phyloP scores from a whole-genome alignment of 768 basidiomycete species.

The Grammothele lineata region DNA sequence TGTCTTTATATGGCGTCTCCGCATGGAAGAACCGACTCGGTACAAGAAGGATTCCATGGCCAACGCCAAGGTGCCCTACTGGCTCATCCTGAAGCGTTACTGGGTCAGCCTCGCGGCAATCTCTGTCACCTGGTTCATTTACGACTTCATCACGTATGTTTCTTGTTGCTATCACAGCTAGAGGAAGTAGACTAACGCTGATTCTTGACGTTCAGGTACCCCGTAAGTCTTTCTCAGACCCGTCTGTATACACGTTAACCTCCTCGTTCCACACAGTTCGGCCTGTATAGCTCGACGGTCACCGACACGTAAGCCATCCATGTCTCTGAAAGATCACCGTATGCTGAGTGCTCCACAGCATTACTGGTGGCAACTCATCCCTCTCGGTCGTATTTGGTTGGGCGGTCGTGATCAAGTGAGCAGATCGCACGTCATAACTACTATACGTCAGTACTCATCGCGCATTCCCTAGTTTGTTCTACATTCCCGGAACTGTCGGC shows the following conservation, averaged over 20 bases:
- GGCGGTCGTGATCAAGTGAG: slow-evolving; percentile 81
- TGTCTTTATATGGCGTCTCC: slow-evolving; percentile 84
- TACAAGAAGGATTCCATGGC: slow-evolving; percentile 82
- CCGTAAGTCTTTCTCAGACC: not conserved
- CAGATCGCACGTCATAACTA: slow-evolving; percentile 16
- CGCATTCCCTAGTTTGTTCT: slow-evolving; percentile 52
- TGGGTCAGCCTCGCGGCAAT: slow-evolving; percentile 72
- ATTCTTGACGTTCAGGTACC: slow-evolving; percentile 3
- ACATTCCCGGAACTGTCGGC: slow-evolving; percentile 66
- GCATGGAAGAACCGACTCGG: slow-evolving; percentile 74
- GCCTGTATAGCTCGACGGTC: slow-evolving; percentile 76
- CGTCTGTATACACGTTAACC: not conserved
- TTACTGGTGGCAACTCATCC: slow-evolving; percentile 50
- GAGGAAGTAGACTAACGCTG: not conserved
- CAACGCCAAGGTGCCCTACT: slow-evolving; percentile 66
- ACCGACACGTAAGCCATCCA: slow-evolving; percentile 50
- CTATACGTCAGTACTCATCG: too few species aligned
- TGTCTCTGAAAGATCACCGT: not conserved
- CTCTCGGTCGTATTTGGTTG: slow-evolving; percentile 73
- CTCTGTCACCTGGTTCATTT: slow-evolving; percentile 79
- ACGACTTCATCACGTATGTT: slow-evolving; percentile 73
- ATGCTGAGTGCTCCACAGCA: slow-evolving; percentile 31
- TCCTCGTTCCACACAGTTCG: slow-evolving; percentile 45
- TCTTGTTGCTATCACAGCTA: not conserved
- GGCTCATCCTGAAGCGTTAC: slow-evolving; percentile 75